Percentiles rank a stretch among this genome's conserved stretches.
Conservation (phyloP, 192 early-diverging fungal species). For the Backusella tuberculispora region DNA sequence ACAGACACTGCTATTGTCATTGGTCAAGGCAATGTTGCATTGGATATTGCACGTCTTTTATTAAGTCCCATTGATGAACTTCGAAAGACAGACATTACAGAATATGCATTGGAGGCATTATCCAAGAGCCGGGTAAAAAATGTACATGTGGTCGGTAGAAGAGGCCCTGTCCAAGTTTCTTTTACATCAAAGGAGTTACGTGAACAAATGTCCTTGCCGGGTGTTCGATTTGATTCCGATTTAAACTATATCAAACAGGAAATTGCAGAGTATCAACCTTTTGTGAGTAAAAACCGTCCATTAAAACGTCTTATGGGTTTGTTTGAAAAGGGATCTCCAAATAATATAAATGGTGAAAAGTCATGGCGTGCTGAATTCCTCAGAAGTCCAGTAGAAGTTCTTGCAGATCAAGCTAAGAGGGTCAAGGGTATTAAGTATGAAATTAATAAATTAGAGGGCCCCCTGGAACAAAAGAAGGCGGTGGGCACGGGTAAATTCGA, state of each 20-base stretch:
- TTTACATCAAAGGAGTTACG: conserved; percentile 97
- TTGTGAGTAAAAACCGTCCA: conserved; percentile 58
- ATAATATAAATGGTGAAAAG: conserved; percentile 43
- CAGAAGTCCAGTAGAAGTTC: conserved; percentile 68
- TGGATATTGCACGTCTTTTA: conserved; percentile 90
- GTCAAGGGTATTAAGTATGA: conserved; percentile 57
- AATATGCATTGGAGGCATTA: conserved; percentile 68
- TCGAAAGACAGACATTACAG: conserved; percentile 85
- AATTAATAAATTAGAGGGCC: conserved; percentile 73
- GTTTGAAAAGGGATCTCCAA: conserved; percentile 59
- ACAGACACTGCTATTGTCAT: conserved; percentile 82
- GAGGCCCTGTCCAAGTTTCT: conserved; percentile 88
- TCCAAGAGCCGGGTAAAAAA: conserved; percentile 71
- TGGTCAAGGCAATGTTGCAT: conserved; percentile 94
- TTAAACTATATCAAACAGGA: conserved; percentile 55
- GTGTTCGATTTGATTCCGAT: conserved; percentile 67
- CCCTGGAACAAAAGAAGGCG: conserved; percentile 51
- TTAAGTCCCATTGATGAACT: conserved; percentile 72
- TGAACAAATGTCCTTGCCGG: conserved; percentile 84
- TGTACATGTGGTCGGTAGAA: conserved; percentile 86
- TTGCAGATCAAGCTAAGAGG: conserved; percentile 8
- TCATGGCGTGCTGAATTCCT: conserved; percentile 78
- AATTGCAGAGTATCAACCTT: conserved; percentile 45
- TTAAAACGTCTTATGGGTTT: conserved; percentile 86
- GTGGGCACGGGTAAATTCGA: conserved; percentile 63